Evolutionary conservation across 805 yeast genomes (phyloP), one percentile per base, ranked within the genome.

Genomic region (Gaillardinia entomophila): DNA sequence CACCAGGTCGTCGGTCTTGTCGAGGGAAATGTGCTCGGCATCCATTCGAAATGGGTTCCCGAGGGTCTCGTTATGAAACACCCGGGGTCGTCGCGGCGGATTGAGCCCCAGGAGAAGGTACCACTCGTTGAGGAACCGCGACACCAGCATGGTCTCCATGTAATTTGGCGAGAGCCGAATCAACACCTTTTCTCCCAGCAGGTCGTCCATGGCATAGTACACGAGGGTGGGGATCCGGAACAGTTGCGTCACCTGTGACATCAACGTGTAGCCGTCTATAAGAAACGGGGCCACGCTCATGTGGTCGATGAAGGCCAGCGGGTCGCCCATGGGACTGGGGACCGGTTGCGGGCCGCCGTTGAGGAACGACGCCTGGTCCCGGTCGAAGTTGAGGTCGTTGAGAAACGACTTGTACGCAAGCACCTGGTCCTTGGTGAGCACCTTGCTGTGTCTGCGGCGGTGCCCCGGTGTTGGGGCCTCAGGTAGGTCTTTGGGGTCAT

Each of bases 121-220:
- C 66, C 66, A 60, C 35, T 59, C 63, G 39, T 57, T 59, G 19
- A 59, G 40, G 28, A 57, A 50, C 19, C 60, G 46, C 3, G 57
- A 45, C n/a, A 49, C 34, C 4, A 52, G 43, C 26, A 45, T 41
- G 20, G 39, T 33, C 13, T 45, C 45, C 11, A 35, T 23, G 26
- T 44, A 27, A 27, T 55, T 55, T 2, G 62, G 51, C 11, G 60
- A 50, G 12, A 57, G 26, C 17, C 55, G 46, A 13, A 58, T 27
- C 7, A 55, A 31, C 4, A 45, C 53, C 10, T 31, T 30, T 12
- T 32, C 37, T 7, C 40, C 41, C 3, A 40, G 30, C 30, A 24
- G 16, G 27, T 39, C 40, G 19, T 40, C 46, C 3, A 35, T 29
- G 10, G 50, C 63, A 24, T 34, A 36, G 34, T 38, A 57, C 7